phyloP scores from a whole-genome alignment of 768 basidiomycete genomes.

The Lactifluus subvellereus region DNA sequence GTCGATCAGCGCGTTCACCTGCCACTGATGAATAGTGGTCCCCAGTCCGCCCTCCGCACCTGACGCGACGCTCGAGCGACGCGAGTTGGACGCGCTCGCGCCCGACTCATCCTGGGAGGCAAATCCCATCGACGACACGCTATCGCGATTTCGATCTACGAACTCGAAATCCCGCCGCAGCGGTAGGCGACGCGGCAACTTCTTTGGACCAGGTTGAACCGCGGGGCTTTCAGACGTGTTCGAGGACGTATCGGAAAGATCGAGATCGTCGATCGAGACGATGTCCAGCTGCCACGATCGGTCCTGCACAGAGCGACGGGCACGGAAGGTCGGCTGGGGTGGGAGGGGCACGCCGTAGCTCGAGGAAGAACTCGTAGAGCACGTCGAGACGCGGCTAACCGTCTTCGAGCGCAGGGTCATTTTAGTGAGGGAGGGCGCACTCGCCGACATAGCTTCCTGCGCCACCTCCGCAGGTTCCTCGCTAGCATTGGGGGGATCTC shows the following conservation, averaged over 20 bases:
- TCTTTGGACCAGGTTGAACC: constrained; percentile 43
- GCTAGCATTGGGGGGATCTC: neutral
- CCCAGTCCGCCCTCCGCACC: constrained; percentile 36
- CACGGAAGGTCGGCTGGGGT: constrained; percentile 12
- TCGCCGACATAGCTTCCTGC: neutral
- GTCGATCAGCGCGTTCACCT: constrained; percentile 71
- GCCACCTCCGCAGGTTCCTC: neutral
- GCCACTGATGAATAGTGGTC: constrained; percentile 68
- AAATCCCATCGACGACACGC: constrained; percentile 77
- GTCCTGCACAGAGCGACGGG: constrained; percentile 30
- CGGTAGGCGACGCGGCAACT: constrained; percentile 55
- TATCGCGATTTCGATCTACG: constrained; percentile 58
- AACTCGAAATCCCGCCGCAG: constrained; percentile 78
- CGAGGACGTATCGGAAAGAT: constrained; percentile 74
- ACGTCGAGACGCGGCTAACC: constrained; percentile 9
- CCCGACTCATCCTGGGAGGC: constrained; percentile 48
- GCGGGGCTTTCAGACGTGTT: constrained; percentile 36
- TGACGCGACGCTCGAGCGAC: constrained; percentile 37
- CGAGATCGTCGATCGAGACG: constrained; percentile 72
- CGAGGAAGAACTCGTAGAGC: constrained; percentile 24
- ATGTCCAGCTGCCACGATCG: constrained; percentile 62
- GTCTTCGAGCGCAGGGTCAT: constrained; percentile 4
- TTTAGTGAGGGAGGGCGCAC: neutral
- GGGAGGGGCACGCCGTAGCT: constrained; percentile 23
- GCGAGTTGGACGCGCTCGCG: constrained; percentile 49